Evolutionary conservation across 768 basidiomycete species (phyloP), one percentile per base, ranked within the genome.

Genomic region (Naganishia randhawae): DNA sequence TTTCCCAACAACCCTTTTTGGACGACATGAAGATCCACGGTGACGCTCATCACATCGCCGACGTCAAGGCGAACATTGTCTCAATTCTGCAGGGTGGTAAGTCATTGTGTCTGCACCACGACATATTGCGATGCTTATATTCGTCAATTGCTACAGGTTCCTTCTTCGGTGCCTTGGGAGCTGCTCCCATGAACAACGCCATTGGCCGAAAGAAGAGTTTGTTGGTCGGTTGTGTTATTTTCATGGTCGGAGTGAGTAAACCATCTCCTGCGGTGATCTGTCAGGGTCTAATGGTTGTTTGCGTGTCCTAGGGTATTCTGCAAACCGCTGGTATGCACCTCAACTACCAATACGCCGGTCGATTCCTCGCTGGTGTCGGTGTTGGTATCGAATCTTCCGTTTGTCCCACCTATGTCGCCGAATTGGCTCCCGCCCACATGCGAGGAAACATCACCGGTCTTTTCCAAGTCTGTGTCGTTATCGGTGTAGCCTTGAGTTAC

Each of bases 391-490:
- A 62, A 35, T 67, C 69, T 35, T 86, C 87, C n/a, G 88, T 92
- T 2, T 87, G 90, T 0, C 92, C 91, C 6, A 87, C 90, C 0
- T 94, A 86, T 75, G 90, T 92, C 25, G 88, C 89, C 11, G 92
- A 94, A 78, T 91, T 90, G 77, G 84, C 87, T 1, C 92, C 92
- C 6, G 93, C 92, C 76, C 84, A 90, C 25, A 89, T 91, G 7
- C 87, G 92, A 69, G 91, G 91, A 7, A 84, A 89, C 55, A 90
- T 92, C 71, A 91, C 89, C 0, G 90, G 90, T 48, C 74, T 89
- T 32, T 91, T 91, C 83, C 91, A 92, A 77, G 86, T 92, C 77
- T 88, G 89, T 85, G 90, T 89, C 22, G 88, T 89, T 22, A 82
- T 85, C 52, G 90, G 90, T 50, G 89, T 89, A 52, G 51, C 67